A percentile compares a stretch with the other conserved stretches of the same genome.
Evolutionary conservation across 257 asterid species (phyloP).

Genomic region (Fraxinus anomala): DNA sequence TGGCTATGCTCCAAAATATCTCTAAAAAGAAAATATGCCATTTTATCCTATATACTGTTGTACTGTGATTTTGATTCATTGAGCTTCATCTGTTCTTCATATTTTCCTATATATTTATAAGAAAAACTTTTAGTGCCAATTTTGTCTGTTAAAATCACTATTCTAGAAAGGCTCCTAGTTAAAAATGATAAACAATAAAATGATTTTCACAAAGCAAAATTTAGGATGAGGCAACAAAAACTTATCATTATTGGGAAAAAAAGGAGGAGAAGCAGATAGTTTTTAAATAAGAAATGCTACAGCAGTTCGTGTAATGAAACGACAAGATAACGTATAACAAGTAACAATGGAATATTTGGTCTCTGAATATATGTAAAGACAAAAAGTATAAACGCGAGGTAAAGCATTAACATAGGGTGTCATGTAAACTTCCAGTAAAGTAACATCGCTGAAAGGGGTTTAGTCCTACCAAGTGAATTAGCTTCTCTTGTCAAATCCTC

Average conservation of each 20-base stretch:
- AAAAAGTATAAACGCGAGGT: not conserved
- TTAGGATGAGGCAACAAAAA: not conserved
- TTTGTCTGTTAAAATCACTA: not conserved
- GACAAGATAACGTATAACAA: not conserved
- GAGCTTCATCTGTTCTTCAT: not conserved
- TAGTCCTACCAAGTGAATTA: slow-evolving; percentile 46
- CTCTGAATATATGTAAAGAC: not conserved
- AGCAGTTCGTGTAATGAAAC: not conserved
- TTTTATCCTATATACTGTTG: not conserved
- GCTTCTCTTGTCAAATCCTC: slow-evolving; percentile 40
- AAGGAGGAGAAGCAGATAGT: not conserved
- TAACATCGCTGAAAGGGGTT: slow-evolving; percentile 14
- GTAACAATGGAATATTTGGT: not conserved
- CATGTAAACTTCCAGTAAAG: slow-evolving; percentile 18
- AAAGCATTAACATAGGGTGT: slow-evolving; percentile 15
- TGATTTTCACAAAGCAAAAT: not conserved
- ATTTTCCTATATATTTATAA: not conserved
- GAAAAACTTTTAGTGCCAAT: not conserved
- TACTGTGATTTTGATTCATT: not conserved
- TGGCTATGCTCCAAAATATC: not conserved
- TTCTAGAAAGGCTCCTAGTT: not conserved
- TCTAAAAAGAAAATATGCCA: not conserved
- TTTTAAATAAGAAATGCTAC: not conserved
- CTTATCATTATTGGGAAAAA: not conserved
- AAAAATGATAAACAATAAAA: not conserved